Conservation (phyloP, 2,329 filamentous ascomycete genomes). For the Colletotrichum euphorbiae region DNA sequence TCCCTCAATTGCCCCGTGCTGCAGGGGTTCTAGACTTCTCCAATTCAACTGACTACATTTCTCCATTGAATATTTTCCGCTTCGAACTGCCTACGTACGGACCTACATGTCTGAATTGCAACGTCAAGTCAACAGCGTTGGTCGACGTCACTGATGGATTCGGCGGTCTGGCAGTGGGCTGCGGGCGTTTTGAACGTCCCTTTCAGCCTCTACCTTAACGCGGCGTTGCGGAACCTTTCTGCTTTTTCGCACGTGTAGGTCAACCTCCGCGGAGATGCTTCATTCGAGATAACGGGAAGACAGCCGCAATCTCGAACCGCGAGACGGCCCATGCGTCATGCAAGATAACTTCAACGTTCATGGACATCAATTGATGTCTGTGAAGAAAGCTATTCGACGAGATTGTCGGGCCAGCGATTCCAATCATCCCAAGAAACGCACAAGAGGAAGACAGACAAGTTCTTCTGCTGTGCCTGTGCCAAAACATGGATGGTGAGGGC, state of each 20-base stretch:
- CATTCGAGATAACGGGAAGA: constrained; percentile 36
- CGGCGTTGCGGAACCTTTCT: constrained; percentile 32
- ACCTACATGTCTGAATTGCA: background rate
- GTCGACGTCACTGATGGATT: background rate
- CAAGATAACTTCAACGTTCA: constrained; percentile 14
- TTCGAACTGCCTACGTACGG: background rate
- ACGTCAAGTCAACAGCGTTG: background rate
- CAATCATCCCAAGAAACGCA: too few species aligned
- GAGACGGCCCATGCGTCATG: constrained; percentile 20
- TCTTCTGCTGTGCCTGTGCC: too few species aligned
- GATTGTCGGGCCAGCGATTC: background rate
- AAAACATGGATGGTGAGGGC: background rate
- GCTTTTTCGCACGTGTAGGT: constrained; percentile 29
- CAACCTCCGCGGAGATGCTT: constrained; percentile 37
- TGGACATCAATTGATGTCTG: background rate
- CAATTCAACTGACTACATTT: constrained; percentile 3
- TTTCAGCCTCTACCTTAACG: constrained; percentile 37
- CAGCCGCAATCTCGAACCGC: constrained; percentile 17
- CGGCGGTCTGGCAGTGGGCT: constrained; percentile 16
- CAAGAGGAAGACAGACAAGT: too few species aligned
- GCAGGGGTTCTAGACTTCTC: constrained; percentile 25
- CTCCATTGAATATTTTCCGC: background rate
- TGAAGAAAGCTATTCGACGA: background rate
- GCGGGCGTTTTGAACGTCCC: constrained; percentile 27
- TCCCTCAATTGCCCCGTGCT: constrained; percentile 19